These are phyloP conservation scores for Cyberlindnera petersonii DNA, from an alignment of 805 yeast species.

Conservation along the genomic window DNA sequence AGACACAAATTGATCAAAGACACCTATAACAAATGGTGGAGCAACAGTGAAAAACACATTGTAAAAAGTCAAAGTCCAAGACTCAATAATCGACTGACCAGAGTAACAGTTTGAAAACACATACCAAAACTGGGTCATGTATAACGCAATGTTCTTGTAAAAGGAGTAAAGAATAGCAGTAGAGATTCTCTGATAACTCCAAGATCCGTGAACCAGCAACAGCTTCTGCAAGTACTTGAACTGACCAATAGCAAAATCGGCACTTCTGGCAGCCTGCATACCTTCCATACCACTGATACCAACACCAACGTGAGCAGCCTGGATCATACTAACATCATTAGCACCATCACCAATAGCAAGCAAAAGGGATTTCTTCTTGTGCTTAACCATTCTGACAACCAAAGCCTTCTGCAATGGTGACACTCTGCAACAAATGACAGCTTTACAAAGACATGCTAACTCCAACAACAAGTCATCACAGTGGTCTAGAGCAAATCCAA, in stretches of 20 bases:
- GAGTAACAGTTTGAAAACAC: slow-evolving; percentile 89
- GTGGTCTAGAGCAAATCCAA: slow-evolving; percentile 82
- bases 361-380: slow-evolving; percentile 66
- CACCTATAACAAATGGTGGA: slow-evolving; percentile 95
- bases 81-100: slow-evolving; percentile 93
- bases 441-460: slow-evolving; percentile 83
- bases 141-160: slow-evolving; percentile 91
- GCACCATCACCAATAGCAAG: slow-evolving; percentile 99
- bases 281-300: slow-evolving; percentile 99
- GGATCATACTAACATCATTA: slow-evolving; percentile 97
- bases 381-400: slow-evolving; percentile 90
- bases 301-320: slow-evolving; percentile 98
- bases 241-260: slow-evolving; percentile 96
- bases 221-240: slow-evolving; percentile 81
- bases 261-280: slow-evolving; percentile 98
- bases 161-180: slow-evolving; percentile 91
- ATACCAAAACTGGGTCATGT: slow-evolving; percentile 98
- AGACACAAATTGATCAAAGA: slow-evolving; percentile 92
- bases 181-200: slow-evolving; percentile 95
- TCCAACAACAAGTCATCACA: slow-evolving; percentile 75
- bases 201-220: slow-evolving; percentile 89
- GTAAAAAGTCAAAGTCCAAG: slow-evolving; percentile 96
- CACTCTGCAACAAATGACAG: slow-evolving; percentile 96
- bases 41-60: slow-evolving; percentile 90
- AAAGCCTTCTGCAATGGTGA: slow-evolving; percentile 96